phyloP scores from a whole-genome alignment of 2,329 filamentous ascomycete species.

The Trichoderma polysporum region DNA sequence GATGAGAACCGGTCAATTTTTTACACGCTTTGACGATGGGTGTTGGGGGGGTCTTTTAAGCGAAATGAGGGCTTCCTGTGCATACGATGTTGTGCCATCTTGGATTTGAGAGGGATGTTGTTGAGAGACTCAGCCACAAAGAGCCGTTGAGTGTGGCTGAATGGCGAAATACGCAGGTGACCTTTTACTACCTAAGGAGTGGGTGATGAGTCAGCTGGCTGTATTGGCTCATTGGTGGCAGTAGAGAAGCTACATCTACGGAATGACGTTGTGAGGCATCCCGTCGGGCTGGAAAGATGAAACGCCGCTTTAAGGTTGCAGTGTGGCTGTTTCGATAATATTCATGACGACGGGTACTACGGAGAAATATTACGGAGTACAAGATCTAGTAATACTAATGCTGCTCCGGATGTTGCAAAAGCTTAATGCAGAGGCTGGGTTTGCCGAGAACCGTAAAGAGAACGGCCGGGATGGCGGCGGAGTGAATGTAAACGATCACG shows the following conservation, averaged over 20 bases:
- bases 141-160: neutral
- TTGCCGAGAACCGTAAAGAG: neutral
- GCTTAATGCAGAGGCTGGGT: neutral
- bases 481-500: neutral
- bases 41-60: neutral
- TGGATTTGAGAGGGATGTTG: neutral
- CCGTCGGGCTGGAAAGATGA: neutral
- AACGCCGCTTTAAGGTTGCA: neutral
- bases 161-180: neutral
- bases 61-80: slow-evolving; percentile 1
- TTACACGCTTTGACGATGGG: neutral
- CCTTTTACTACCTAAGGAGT: neutral
- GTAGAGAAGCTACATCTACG: too few relatives aligned
- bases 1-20: neutral
- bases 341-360: neutral
- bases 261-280: slow-evolving; percentile 9
- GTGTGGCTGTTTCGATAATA: neutral
- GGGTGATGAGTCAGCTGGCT: neutral
- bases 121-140: neutral
- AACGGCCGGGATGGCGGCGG: neutral
- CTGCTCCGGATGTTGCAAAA: neutral
- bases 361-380: too few relatives aligned
- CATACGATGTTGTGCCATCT: neutral
- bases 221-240: too few relatives aligned
- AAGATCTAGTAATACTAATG: neutral